phyloP scores from a whole-genome alignment of 768 basidiomycete species.

The Fistulinella prunicolor region DNA sequence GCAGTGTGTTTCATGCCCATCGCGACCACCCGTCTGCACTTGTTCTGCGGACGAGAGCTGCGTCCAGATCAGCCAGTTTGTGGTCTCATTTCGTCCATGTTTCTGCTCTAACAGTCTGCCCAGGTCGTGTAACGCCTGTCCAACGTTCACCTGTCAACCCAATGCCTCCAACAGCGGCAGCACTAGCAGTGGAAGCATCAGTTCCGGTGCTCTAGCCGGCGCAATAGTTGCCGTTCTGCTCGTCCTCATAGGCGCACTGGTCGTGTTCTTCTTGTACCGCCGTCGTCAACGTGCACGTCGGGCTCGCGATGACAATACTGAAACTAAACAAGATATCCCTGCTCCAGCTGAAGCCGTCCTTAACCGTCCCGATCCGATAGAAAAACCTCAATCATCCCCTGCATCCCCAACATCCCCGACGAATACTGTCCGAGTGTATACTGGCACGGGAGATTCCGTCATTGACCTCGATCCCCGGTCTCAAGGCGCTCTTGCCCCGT shows the following conservation, averaged over 20 bases:
- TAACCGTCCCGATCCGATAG: slow-evolving; percentile 77
- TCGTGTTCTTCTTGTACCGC: slow-evolving; percentile 63
- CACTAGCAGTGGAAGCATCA: slow-evolving; percentile 43
- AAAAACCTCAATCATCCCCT: slow-evolving; percentile 43
- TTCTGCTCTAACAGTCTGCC: slow-evolving; percentile 2
- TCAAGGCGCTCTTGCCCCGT: slow-evolving; percentile 27
- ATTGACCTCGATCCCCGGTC: slow-evolving; percentile 61
- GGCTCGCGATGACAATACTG: slow-evolving; percentile 29
- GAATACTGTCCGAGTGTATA: slow-evolving; percentile 48
- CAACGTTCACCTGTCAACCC: slow-evolving; percentile 49
- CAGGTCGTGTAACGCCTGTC: slow-evolving; percentile 61
- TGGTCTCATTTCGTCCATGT: slow-evolving; percentile 6
- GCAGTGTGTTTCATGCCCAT: slow-evolving; percentile 52
- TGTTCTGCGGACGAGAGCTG: slow-evolving; percentile 58
- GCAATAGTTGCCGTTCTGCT: slow-evolving; percentile 64
- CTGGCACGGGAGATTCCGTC: slow-evolving; percentile 45
- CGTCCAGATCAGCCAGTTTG: slow-evolving; percentile 57
- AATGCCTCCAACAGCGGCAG: slow-evolving; percentile 13
- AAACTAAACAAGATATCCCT: slow-evolving; percentile 58
- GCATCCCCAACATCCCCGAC: slow-evolving; percentile 6
- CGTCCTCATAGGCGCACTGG: slow-evolving; percentile 51
- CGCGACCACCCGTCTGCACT: slow-evolving; percentile 47
- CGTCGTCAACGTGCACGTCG: slow-evolving; percentile 48
- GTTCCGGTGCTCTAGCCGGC: slow-evolving; percentile 71
- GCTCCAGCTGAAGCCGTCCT: slow-evolving; percentile 76